Base-by-base conservation (phyloP, 768 basidiomycete genomes). In the Hygrophoropsis aurantiaca region DNA sequence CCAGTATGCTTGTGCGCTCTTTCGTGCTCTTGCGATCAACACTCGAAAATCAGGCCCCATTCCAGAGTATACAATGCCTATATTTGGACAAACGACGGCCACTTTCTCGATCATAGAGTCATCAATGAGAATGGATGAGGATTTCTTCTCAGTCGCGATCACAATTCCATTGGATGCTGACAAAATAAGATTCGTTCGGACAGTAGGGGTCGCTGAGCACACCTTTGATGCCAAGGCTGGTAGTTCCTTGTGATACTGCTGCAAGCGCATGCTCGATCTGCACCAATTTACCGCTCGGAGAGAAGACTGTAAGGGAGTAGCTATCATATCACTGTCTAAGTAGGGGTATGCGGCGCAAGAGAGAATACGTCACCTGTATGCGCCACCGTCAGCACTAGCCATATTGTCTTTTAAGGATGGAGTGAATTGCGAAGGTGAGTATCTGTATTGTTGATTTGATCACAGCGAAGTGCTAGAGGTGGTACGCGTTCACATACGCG, bases 241-340 rank as follows among this genome's bases (percentile, higher is more conserved):
- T 98, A 37, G 94, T 94, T 49, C 95, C 95, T 58, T 90, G 87
- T 19, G 90, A 82, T 49, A 98, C 95, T 25, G 94, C 94, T 46
- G 97, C 97, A 51, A 99, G 77, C 38, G 97, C 97, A 73, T 99
- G 97, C 75, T 99, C 97, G 65, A 99, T 99, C 76, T 99, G 97
- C 50, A 99, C 95, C 42, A 99, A 82, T 79, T 94, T 97, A 55
- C 95, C 95, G 59, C 94, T 97, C 44, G 97, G 97, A 32, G 94
- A 97, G 82, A 99, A 99, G 59, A 97, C 95, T 11, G 97, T 99
- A 53, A 99, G 82, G 56, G 97, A 99, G 77, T 97, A 99, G 64
- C 94, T 97, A 64, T 38, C 43, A 38, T 38, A 27, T 20, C 43
- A 37, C n/a, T n/a, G n/a, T n/a, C n/a, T n/a, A 32, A 44, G 21